phyloP scores from a whole-genome alignment of 1,139 yeast species.

The Candida smagusa region DNA sequence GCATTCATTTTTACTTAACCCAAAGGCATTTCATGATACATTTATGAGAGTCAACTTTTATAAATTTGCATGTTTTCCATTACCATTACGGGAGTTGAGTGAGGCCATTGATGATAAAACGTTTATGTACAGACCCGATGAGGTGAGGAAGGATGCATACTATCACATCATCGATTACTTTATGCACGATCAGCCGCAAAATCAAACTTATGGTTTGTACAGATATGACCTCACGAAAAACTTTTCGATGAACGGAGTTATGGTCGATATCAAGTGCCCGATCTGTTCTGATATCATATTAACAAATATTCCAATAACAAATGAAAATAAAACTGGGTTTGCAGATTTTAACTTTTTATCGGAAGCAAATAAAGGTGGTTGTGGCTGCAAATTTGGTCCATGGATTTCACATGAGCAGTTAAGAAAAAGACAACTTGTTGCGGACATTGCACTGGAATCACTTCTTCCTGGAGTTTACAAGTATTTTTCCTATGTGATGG shows the following conservation, averaged over 20 bases:
- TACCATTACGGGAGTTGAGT: constrained; percentile 21
- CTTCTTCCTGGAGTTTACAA: constrained; percentile 10
- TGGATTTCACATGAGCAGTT: constrained; percentile 16
- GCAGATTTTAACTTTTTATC: constrained; percentile 8
- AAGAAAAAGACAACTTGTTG: constrained; percentile 19
- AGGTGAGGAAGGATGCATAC: constrained; percentile 1
- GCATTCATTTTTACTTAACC: constrained; percentile 29
- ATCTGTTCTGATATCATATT: constrained; percentile 13
- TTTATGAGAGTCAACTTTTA: constrained; percentile 20
- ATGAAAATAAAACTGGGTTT: constrained; percentile 18
- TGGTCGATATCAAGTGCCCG: constrained; percentile 17
- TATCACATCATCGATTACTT: constrained; percentile 2
- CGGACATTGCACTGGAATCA: constrained; percentile 12
- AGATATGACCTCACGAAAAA: constrained; percentile 1
- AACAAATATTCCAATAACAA: constrained; percentile 14
- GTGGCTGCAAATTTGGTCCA: constrained; percentile 8
- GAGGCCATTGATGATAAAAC: constrained; percentile 16
- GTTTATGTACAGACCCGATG: constrained; percentile 15
- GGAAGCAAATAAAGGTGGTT: not conserved
- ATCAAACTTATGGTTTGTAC: constrained; percentile 3
- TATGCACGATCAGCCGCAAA: not conserved
- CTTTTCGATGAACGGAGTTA: not conserved
- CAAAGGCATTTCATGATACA: constrained; percentile 23
- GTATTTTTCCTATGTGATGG: constrained; percentile 1
- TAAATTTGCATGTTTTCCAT: constrained; percentile 18